A percentile compares a stretch with the other conserved stretches of the same genome.
These are phyloP conservation scores for Agrocybe chaxingu DNA, from an alignment of 768 basidiomycete species.

Conservation along the genomic window DNA sequence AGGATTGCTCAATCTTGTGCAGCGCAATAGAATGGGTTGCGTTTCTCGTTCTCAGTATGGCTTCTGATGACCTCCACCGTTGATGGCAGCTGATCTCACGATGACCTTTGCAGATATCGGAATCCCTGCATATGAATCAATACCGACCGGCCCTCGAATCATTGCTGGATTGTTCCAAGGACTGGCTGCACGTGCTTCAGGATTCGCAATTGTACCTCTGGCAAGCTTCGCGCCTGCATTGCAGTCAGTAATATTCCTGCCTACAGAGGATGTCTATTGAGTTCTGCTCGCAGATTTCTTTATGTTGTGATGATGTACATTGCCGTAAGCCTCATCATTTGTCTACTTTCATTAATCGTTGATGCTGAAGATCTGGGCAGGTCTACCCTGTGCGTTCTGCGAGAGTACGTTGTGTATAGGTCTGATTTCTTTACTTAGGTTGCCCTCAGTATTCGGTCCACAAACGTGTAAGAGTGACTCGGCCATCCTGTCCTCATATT, in stretches of 20 bases:
- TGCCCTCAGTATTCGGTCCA: slow-evolving; percentile 62
- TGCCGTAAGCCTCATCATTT: slow-evolving; percentile 33
- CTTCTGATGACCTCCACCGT: slow-evolving; percentile 5
- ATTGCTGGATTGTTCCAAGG: slow-evolving; percentile 53
- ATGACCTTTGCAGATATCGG: slow-evolving; percentile 32
- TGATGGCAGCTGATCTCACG: not conserved
- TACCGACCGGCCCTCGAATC: slow-evolving; percentile 35
- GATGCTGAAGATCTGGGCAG: slow-evolving; percentile 14
- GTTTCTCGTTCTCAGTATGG: slow-evolving; percentile 61
- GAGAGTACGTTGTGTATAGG: not conserved
- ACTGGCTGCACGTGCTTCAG: slow-evolving; percentile 49
- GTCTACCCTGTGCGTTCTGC: slow-evolving; percentile 36
- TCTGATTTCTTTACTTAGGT: slow-evolving; percentile 27
- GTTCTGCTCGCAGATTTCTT: slow-evolving; percentile 42
- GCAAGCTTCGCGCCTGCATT: slow-evolving; percentile 62
- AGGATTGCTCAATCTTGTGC: not conserved
- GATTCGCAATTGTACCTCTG: slow-evolving; percentile 45
- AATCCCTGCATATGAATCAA: slow-evolving; percentile 32
- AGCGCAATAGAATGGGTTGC: slow-evolving; percentile 65
- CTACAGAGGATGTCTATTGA: not conserved
- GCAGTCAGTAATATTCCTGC: slow-evolving; percentile 40
- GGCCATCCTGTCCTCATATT: not conserved
- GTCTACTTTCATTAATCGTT: not conserved
- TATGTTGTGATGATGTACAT: slow-evolving; percentile 82
- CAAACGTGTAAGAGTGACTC: slow-evolving; percentile 46